phyloP scores from a whole-genome alignment of 257 asterid species.

The Forsythia viridissima region DNA sequence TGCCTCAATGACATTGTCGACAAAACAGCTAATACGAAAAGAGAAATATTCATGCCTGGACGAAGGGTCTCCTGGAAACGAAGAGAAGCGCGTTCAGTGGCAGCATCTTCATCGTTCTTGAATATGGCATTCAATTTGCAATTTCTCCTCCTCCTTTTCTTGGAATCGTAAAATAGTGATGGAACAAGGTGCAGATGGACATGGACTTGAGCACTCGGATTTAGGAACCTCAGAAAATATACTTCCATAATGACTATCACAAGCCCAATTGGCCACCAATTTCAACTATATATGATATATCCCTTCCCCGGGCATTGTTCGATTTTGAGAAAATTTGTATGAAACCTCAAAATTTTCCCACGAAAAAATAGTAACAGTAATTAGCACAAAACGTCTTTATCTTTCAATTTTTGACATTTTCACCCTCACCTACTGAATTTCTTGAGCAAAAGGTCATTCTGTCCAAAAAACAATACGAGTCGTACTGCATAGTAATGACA shows the following conservation, averaged over 20 bases:
- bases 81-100: slow-evolving; percentile 56
- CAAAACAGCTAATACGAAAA: background rate
- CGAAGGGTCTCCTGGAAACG: slow-evolving; percentile 70
- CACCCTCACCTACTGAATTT: no score
- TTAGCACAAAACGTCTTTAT: no score
- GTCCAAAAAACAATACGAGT: no score
- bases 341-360: no score
- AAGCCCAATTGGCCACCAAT: background rate
- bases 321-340: background rate
- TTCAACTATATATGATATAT: background rate
- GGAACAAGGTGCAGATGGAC: slow-evolving; percentile 14
- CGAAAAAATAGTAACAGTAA: no score
- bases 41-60: slow-evolving; percentile 42
- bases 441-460: no score
- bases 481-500: no score
- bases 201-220: background rate
- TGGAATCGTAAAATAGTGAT: slow-evolving; percentile 19
- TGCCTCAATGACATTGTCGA: slow-evolving; percentile 17
- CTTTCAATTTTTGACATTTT: no score
- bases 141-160: slow-evolving; percentile 15
- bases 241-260: background rate
- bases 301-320: background rate
- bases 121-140: slow-evolving; percentile 30
- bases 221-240: background rate
- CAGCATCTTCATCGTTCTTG: slow-evolving; percentile 31